Evolutionary conservation across 306 rosid species (phyloP).

Genomic region (Erythrophleum fordii): DNA sequence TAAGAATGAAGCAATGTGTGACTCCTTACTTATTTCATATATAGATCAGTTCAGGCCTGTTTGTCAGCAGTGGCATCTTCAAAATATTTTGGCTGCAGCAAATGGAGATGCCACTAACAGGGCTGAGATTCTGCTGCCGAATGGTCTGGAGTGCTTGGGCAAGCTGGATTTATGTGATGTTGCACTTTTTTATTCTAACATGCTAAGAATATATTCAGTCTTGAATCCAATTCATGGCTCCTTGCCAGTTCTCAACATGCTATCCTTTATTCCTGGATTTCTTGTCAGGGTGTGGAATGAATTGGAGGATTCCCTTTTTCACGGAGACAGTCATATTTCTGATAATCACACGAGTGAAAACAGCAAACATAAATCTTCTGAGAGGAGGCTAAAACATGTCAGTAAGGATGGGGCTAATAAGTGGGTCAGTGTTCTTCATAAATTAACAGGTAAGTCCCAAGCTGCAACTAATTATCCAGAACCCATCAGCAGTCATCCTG

Average conservation of each 20-base stretch:
- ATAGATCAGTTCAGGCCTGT: conserved; percentile 78
- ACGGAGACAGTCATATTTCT: conserved; percentile 48
- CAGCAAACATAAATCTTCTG: conserved; percentile 49
- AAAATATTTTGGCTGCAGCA: conserved; percentile 66
- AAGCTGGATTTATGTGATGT: conserved; percentile 71
- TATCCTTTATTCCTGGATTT: conserved; percentile 93
- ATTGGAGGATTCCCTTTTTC: conserved; percentile 69
- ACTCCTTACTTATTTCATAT: conserved; percentile 57
- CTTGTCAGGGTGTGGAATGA: conserved; percentile 74
- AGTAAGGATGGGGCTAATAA: conserved; percentile 69
- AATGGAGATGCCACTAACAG: conserved; percentile 40
- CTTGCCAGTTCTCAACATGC: conserved; percentile 85
- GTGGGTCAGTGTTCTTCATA: conserved; percentile 79
- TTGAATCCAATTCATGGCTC: conserved; percentile 75
- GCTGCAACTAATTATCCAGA: conserved; percentile 44
- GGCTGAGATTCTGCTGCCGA: conserved; percentile 46
- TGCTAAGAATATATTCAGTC: conserved; percentile 70
- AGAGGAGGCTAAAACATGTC: conserved; percentile 58
- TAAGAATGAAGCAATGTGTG: conserved; percentile 51
- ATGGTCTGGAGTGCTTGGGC: conserved; percentile 46
- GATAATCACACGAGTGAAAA: conserved; percentile 47
- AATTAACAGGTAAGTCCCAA: conserved; percentile 79
- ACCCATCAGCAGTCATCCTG: conserved; percentile 49
- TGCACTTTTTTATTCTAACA: conserved; percentile 76
- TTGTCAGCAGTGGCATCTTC: conserved; percentile 91